Conservation (phyloP, 192 early-diverging fungal species). For the Coemansia aciculifera region DNA sequence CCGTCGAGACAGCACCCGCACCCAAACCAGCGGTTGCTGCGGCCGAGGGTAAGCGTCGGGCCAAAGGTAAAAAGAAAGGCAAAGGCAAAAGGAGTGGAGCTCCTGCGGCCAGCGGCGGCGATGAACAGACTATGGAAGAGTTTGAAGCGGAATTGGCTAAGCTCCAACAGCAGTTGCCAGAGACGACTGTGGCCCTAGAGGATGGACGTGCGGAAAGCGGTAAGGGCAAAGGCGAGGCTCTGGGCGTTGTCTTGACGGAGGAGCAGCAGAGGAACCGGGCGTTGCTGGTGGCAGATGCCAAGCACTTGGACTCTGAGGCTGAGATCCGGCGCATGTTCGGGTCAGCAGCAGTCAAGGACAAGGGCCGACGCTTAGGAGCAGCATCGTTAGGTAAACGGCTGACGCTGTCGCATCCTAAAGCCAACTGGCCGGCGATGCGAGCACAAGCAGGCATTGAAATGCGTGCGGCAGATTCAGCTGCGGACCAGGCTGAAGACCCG, state of each 20-base stretch:
- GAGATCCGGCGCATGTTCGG: conserved; percentile 93
- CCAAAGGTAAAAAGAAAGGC: conserved; percentile 17
- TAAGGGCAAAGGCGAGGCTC: conserved; percentile 16
- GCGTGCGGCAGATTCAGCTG: conserved; percentile 51
- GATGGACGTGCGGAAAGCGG: conserved; percentile 2
- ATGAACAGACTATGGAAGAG: conserved; percentile 44
- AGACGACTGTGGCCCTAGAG: conserved; percentile 18
- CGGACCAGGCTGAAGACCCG: conserved; percentile 20
- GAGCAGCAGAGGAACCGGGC: conserved; percentile 47
- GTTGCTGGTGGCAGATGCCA: conserved; percentile 58
- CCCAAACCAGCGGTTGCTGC: background rate
- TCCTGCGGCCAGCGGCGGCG: background rate
- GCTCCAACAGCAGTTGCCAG: conserved; percentile 14
- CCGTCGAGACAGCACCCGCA: background rate
- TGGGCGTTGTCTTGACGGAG: conserved; percentile 26
- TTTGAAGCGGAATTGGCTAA: conserved; percentile 42
- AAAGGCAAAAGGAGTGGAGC: conserved; percentile 15
- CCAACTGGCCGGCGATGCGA: conserved; percentile 66
- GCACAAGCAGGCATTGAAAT: conserved; percentile 49
- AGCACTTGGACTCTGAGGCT: conserved; percentile 75
- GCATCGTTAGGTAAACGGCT: conserved; percentile 24
- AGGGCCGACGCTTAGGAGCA: conserved; percentile 14
- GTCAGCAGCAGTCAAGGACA: conserved; percentile 67
- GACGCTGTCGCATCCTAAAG: conserved; percentile 70
- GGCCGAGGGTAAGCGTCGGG: conserved; percentile 5